Base-by-base conservation (phyloP, 768 basidiomycete species). In the Lepiota brunneoincarnata region DNA sequence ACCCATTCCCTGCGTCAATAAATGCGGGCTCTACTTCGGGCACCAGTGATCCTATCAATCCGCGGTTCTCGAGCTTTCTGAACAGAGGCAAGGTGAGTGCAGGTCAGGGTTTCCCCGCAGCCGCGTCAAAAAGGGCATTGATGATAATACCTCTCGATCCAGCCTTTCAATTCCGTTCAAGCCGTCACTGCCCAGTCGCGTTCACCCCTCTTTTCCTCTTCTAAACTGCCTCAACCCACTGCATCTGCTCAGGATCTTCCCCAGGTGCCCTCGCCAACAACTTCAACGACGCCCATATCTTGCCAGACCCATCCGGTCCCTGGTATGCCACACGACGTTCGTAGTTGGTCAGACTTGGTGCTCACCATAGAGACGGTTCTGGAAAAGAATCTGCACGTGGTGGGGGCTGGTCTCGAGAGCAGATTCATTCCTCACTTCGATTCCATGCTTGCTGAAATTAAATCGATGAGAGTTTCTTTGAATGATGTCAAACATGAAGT, bases 81-180 rank as follows among this genome's bases (percentile, higher is more conserved):
- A 18, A 23, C 6, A 18, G 31, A 3, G 12, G 18, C 9, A 36
- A 35, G 51, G 51, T 52, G 23, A 52, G 42, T 35, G 26, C 35
- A 1, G 18, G 6, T 21, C 18, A 12, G 6, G 2, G 7, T 10
- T 31, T n/a, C 26, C 7, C 7, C 7, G 3, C 26, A 28, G 26
- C 26, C 31, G 31, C 7, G 7, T 31, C 7, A 31, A 9, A 23
- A 1, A 17, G 17, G n/a, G n/a, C n/a, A 18, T 12, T 21, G 18
- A 37, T 45, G n/a, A 26, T 17, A 24, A 20, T 21, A 31, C 20
- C 28, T 31, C 5, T 34, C n/a, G 18, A 44, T 44, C 15, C 35
- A 44, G 34, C 23, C 42, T 44, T 52, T 44, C 20, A 24, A 17
- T n/a, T 41, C 42, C 14, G 36, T 51, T 20, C 41, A 51, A 28